Base-by-base conservation (phyloP, 164 flowering plant genomes). In the Aristolochia californica region DNA sequence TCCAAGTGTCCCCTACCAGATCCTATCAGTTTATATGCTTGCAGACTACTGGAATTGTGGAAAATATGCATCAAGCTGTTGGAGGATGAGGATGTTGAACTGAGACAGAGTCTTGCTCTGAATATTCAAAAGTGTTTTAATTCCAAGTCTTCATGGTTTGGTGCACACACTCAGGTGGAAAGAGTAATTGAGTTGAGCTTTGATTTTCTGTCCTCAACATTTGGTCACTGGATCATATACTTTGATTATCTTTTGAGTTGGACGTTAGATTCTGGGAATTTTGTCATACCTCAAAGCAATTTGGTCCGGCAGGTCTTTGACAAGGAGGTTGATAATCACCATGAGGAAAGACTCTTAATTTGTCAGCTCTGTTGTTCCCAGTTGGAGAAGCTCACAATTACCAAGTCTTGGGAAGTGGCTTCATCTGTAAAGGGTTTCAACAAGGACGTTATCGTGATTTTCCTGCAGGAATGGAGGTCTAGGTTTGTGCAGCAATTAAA, bases 321-420 rank as follows among this genome's bases (percentile, higher is more conserved):
- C 78, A 93, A 89, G 73, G 99, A 93, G 72, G 84, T 93, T 23
- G 99, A 93, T 56, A 93, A 93, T 66, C 90, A 84, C 70, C 97
- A 93, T 59, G 99, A 93, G 70, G 99, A 93, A 64, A 87, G 82
- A 69, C 70, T 93, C 56, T 45, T 89, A 57, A 70, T 89, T 56
- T 68, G 87, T 65, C 99, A 93, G 70, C 68, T 87, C 12, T 83
- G 97, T 68, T 93, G 97, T 64, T 79, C 57, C 48, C 85, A 87
- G 55, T 47, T 93, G 72, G 85, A 84, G 74, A 83, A 74, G 70
- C 74, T 89, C 49, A 68, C 75, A n/a, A 22, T 63, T 47, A 64
- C 66, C 21, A 63, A 63, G 57, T 66, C 75, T 22, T 60, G 63
- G 75, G 48, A 49, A n/a, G 68, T 43, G 28, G 66, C 68, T 53